Percentiles rank a stretch among this genome's conserved stretches.
These are phyloP conservation scores for Kwoniella pini DNA, from an alignment of 768 basidiomycete genomes.

Conservation along the genomic window DNA sequence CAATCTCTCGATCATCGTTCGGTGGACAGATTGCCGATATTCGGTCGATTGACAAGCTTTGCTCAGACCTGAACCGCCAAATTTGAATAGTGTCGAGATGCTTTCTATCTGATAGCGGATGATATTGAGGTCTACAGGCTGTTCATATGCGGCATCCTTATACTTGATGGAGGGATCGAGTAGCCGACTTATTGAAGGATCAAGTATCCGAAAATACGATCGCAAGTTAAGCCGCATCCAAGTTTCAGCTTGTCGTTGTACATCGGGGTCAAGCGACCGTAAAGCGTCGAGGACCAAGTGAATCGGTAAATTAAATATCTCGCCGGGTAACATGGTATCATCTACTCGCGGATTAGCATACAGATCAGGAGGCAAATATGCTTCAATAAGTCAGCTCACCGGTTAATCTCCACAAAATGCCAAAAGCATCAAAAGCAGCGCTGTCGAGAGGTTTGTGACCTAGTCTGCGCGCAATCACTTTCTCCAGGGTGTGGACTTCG, in stretches of 20 bases:
- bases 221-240: slow-evolving; percentile 96
- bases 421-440: slow-evolving; percentile 81
- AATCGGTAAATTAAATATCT: slow-evolving; percentile 79
- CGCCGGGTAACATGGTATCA: slow-evolving; percentile 77
- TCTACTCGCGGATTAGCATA: slow-evolving; percentile 56
- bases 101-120: slow-evolving; percentile 73
- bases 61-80: slow-evolving; percentile 85
- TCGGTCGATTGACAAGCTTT: slow-evolving; percentile 69
- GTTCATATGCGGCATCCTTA: slow-evolving; percentile 65
- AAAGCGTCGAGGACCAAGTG: slow-evolving; percentile 82
- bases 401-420: slow-evolving; percentile 84
- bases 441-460: slow-evolving; percentile 59
- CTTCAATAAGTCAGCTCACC: slow-evolving; percentile 59
- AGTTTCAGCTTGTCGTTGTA: slow-evolving; percentile 81
- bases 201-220: slow-evolving; percentile 86
- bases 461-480: slow-evolving; percentile 67
- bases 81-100: slow-evolving; percentile 72
- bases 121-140: slow-evolving; percentile 74
- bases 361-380: not conserved
- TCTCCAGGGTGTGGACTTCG: slow-evolving; percentile 34
- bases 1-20: slow-evolving; percentile 65
- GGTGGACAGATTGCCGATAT: slow-evolving; percentile 67
- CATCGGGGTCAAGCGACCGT: slow-evolving; percentile 69
- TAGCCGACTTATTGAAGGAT: slow-evolving; percentile 66
- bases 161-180: slow-evolving; percentile 11